Evolutionary conservation across 306 rosid species (phyloP), one percentile per base, ranked within the genome.

Genomic region (Acacia melanoxylon): DNA sequence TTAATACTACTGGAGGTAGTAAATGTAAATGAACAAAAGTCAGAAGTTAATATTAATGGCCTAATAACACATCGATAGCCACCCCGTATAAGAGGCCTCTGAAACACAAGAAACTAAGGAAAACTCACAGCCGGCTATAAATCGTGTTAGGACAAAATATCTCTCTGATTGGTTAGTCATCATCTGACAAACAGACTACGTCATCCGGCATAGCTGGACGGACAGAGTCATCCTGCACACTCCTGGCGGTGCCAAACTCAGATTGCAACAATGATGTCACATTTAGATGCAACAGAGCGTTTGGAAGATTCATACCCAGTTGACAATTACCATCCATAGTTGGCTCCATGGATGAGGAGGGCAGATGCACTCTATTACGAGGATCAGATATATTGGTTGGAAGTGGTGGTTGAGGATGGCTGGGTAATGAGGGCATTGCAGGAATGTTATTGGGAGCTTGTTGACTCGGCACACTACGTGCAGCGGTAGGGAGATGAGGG

Each of bases 141-240:
- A 68, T 24, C 65, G 76, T 54, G 86, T 78, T 70, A 8, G 80
- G 61, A 61, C 78, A 79, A 82, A 48, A 65, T 22, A 66, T 51
- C 61, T 27, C 73, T 22, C 62, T 10, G 59, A 6, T 40, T 45
- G 81, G 90, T 90, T 86, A 91, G 73, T 93, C 98, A 72, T 91
- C 97, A 61, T 95, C 98, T 1, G 99, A 95, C 85, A 95, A 86
- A 85, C 86, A 95, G 44, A 93, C 99, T 48, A 91, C 37, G 33
- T 89, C 89, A n/a, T 73, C 8, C 10, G 63, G 61, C 77, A 75
- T 81, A 27, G 83, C 69, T 51, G 85, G 79, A 75, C 58, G 76
- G 45, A 76, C 54, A 8, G 87, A 59, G 76, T 78, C 87, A 37
- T 76, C 87, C 44, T 22, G 80, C 24, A 24, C 16, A 67, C 79